Conservation (phyloP, 2,329 filamentous ascomycete species). For the Fusarium solani-melongenae region DNA sequence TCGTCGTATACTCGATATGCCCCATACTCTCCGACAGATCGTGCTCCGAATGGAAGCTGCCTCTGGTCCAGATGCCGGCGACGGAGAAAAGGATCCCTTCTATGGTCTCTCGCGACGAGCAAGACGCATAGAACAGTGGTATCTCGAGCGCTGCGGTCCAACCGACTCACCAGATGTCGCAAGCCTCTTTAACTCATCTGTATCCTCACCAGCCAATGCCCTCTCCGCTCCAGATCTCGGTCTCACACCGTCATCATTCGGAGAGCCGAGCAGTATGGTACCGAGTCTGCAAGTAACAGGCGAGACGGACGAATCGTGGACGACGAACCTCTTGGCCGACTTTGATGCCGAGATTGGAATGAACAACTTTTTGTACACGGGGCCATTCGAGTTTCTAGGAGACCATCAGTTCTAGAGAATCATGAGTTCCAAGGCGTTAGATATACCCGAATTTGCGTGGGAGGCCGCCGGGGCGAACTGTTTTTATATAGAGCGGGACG, state of each 20-base stretch:
- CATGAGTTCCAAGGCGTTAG: not conserved
- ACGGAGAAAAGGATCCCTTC: slow-evolving; percentile 40
- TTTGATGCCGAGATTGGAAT: slow-evolving; percentile 31
- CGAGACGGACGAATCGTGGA: slow-evolving; percentile 29
- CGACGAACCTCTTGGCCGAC: slow-evolving; percentile 27
- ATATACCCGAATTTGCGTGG: not conserved
- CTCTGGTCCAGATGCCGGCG: slow-evolving; percentile 4
- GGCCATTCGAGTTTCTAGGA: slow-evolving; percentile 36
- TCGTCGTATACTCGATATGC: slow-evolving; percentile 45
- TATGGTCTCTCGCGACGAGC: slow-evolving; percentile 37
- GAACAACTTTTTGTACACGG: slow-evolving; percentile 33
- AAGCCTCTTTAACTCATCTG: slow-evolving; percentile 28
- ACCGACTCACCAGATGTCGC: slow-evolving; percentile 26
- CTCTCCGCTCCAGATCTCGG: slow-evolving; percentile 14
- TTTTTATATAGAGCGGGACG: slow-evolving; percentile 10
- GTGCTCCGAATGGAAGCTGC: slow-evolving; percentile 43
- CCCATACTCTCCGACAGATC: slow-evolving; percentile 44
- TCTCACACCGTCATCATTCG: slow-evolving; percentile 14
- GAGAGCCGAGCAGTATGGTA: slow-evolving; percentile 3
- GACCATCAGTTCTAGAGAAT: slow-evolving; percentile 3
- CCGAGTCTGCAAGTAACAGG: slow-evolving; percentile 30
- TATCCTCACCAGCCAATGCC: slow-evolving; percentile 19
- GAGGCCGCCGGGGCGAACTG: not conserved
- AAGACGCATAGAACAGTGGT: slow-evolving; percentile 37
- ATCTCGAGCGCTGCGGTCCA: slow-evolving; percentile 27